Evolutionary conservation across 2,329 filamentous ascomycete species (phyloP).

Genomic region (Incumbomyces delicatus): DNA sequence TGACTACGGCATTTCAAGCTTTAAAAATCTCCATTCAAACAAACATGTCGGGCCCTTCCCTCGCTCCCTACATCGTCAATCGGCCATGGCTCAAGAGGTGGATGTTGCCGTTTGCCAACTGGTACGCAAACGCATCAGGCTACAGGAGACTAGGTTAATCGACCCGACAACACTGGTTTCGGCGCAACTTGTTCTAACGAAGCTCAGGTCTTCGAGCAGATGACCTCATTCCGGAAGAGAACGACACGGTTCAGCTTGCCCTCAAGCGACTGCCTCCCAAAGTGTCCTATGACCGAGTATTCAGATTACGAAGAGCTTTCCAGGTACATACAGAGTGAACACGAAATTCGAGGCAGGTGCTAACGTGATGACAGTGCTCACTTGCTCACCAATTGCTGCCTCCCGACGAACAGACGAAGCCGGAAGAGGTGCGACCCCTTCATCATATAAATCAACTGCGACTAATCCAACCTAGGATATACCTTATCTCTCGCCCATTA

Average conservation of each 20-base stretch:
- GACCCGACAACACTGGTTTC: background rate
- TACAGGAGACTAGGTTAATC: slow-evolving; percentile 85
- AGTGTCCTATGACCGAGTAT: slow-evolving; percentile 93
- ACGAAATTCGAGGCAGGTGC: background rate
- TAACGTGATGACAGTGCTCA: slow-evolving; percentile 44
- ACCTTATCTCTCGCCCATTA: slow-evolving; percentile 57
- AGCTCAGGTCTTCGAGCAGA: slow-evolving; percentile 58
- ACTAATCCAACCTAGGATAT: slow-evolving; percentile 42
- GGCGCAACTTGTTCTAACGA: slow-evolving; percentile 8
- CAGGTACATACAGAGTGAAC: slow-evolving; percentile 51
- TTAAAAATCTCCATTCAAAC: background rate
- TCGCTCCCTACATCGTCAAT: slow-evolving; percentile 68
- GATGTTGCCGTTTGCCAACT: slow-evolving; percentile 72
- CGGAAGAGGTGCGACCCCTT: slow-evolving; percentile 47
- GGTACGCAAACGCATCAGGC: slow-evolving; percentile 82
- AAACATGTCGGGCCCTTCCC: slow-evolving; percentile 61
- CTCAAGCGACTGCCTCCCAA: slow-evolving; percentile 83
- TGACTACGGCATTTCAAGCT: background rate
- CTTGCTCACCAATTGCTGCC: slow-evolving; percentile 57
- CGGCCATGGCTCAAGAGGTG: slow-evolving; percentile 75
- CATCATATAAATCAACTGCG: background rate
- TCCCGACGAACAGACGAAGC: slow-evolving; percentile 56
- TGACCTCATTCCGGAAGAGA: slow-evolving; percentile 90
- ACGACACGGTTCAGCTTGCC: slow-evolving; percentile 72
- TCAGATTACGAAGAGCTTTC: slow-evolving; percentile 89